phyloP scores from a whole-genome alignment of 805 yeast species.

The Saccharomyces mikatae region DNA sequence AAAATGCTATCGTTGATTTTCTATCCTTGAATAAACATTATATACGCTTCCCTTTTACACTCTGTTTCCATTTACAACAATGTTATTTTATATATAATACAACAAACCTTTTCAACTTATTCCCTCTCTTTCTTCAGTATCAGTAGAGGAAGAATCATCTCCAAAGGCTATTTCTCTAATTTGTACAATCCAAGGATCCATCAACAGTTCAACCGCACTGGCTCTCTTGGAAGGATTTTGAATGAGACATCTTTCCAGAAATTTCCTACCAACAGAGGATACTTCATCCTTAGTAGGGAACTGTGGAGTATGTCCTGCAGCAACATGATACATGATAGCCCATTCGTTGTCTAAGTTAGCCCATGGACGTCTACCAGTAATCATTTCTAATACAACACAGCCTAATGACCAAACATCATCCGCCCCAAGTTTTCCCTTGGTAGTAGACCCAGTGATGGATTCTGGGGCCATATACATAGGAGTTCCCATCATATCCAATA shows the following conservation, averaged over 20 bases:
- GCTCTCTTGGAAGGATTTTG: conserved; percentile 77
- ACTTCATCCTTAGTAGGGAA: conserved; percentile 75
- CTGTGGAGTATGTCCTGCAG: conserved; percentile 87
- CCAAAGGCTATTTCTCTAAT: conserved; percentile 66
- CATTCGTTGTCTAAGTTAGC: conserved; percentile 91
- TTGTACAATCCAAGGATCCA: conserved; percentile 83
- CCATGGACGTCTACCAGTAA: conserved; percentile 96
- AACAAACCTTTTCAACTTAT: background rate
- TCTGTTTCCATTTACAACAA: background rate
- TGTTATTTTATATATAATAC: background rate
- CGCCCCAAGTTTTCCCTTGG: conserved; percentile 33
- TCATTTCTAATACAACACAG: conserved; percentile 93
- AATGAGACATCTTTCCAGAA: conserved; percentile 67
- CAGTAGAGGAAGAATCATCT: background rate
- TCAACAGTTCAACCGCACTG: conserved; percentile 73
- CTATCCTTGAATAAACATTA: conserved; percentile 9
- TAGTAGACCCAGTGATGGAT: conserved; percentile 69
- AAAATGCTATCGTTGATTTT: conserved; percentile 2
- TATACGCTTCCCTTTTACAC: background rate
- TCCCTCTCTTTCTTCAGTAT: background rate
- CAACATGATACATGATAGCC: conserved; percentile 98
- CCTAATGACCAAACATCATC: conserved; percentile 94
- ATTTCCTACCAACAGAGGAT: conserved; percentile 61
- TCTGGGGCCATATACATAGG: conserved; percentile 99
- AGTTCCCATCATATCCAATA: conserved; percentile 60